Percentiles rank a stretch among this genome's conserved stretches.
Evolutionary conservation across 495 filamentous ascomycete genomes (phyloP).

Genomic region (Aspergillus diversus): DNA sequence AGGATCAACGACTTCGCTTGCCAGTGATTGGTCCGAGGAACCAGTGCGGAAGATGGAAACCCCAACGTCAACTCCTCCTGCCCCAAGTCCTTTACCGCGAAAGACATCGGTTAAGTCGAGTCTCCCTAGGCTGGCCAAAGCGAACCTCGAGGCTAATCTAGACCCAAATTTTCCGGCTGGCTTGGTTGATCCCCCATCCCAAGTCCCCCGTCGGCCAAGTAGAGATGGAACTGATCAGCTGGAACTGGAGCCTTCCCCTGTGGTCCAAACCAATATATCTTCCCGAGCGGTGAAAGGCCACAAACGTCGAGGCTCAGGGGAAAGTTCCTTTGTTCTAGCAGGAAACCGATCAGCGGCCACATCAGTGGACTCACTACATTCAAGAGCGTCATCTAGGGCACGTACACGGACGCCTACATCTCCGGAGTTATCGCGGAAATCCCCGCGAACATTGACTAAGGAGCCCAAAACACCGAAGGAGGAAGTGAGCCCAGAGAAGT

Average conservation of each 20-base stretch:
- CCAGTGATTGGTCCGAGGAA: conserved; percentile 21
- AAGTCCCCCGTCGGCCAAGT: conserved; percentile 68
- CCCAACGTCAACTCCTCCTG: conserved; percentile 40
- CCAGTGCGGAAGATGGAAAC: conserved; percentile 16
- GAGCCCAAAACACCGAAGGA: conserved; percentile 25
- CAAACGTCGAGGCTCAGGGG: conserved; percentile 46
- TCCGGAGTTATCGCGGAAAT: conserved; percentile 36
- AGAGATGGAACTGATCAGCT: conserved; percentile 78
- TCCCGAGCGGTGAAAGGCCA: conserved; percentile 44
- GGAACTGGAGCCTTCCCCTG: conserved; percentile 61
- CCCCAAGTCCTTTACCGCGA: conserved; percentile 62
- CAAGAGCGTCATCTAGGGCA: conserved; percentile 39
- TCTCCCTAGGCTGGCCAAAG: conserved; percentile 22
- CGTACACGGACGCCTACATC: conserved; percentile 47
- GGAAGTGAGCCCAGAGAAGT: conserved; percentile 32
- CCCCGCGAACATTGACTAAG: conserved; percentile 33
- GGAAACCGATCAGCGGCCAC: conserved; percentile 34
- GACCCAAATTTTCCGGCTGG: background rate
- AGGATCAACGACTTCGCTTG: conserved; percentile 19
- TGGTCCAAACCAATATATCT: conserved; percentile 79
- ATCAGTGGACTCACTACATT: conserved; percentile 45
- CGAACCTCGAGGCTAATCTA: conserved; percentile 18
- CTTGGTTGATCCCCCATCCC: conserved; percentile 8
- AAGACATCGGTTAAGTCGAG: conserved; percentile 63
- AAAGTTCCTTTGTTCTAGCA: conserved; percentile 27